These are phyloP conservation scores for Coprinopsis marcescibilis DNA, from an alignment of 768 basidiomycete genomes.

Conservation along the genomic window DNA sequence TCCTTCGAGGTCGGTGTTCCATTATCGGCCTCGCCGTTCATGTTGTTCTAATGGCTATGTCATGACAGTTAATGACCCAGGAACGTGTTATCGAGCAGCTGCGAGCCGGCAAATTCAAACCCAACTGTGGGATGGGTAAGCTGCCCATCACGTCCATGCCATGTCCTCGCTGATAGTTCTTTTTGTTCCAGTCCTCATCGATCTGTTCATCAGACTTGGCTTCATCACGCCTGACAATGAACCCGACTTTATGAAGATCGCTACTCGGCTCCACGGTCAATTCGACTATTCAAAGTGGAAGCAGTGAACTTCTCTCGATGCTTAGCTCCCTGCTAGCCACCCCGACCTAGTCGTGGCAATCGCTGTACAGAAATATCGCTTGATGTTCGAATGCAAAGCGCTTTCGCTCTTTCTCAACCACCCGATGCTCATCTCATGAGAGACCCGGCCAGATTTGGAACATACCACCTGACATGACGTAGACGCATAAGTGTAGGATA, in stretches of 20 bases:
- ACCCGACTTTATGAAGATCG: slow-evolving; percentile 71
- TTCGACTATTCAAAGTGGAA: slow-evolving; percentile 60
- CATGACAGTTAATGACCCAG: slow-evolving; percentile 58
- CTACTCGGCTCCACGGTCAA: slow-evolving; percentile 64
- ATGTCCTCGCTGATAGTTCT: not conserved
- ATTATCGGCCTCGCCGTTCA: not conserved
- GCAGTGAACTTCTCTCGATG: slow-evolving; percentile 29
- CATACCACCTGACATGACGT: no score
- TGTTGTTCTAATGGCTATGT: not conserved
- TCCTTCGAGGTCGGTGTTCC: slow-evolving; percentile 64
- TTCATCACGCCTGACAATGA: slow-evolving; percentile 86
- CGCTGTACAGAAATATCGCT: no score
- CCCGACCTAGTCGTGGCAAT: no score
- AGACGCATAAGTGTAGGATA: no score
- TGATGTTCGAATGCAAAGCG: no score
- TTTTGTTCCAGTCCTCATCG: slow-evolving; percentile 60
- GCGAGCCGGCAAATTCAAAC: slow-evolving; percentile 74
- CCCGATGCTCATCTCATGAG: no score
- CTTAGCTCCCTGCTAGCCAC: not conserved
- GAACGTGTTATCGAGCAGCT: slow-evolving; percentile 59
- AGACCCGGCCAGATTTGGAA: no score
- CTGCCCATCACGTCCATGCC: slow-evolving; percentile 11
- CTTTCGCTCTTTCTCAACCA: no score
- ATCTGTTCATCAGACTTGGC: slow-evolving; percentile 85
- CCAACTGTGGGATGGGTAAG: slow-evolving; percentile 84